Evolutionary conservation across 306 rosid species (phyloP).

Genomic region (Heteromeles arbutifolia): DNA sequence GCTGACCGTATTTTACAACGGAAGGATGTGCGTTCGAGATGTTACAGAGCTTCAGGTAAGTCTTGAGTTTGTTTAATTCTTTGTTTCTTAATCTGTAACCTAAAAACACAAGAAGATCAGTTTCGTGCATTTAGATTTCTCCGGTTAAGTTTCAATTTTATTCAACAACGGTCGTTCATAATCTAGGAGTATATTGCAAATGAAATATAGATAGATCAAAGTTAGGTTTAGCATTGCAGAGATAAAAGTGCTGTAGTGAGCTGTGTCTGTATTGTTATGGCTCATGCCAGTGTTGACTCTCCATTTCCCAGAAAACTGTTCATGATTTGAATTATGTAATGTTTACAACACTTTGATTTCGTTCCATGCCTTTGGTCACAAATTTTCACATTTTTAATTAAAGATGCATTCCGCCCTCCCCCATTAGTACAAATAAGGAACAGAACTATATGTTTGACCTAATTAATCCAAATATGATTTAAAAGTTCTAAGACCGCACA

Average conservation of each 20-base stretch:
- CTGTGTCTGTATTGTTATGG: background rate
- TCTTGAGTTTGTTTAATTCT: background rate
- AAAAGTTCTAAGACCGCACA: too few species aligned
- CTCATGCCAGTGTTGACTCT: background rate
- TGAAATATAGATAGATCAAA: background rate
- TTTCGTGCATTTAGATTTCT: background rate
- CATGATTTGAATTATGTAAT: too few species aligned
- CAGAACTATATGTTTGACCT: too few species aligned
- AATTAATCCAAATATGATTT: too few species aligned
- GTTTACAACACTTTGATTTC: too few species aligned
- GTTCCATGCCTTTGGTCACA: too few species aligned
- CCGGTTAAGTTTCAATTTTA: too few species aligned
- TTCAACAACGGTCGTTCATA: background rate
- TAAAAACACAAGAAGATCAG: background rate
- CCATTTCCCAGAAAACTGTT: too few species aligned
- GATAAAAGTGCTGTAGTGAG: background rate
- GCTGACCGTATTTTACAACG: conserved; percentile 66
- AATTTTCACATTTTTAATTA: too few species aligned
- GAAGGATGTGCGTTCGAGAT: conserved; percentile 53
- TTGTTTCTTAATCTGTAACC: background rate
- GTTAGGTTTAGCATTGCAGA: background rate
- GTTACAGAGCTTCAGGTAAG: conserved; percentile 73
- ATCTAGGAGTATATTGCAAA: too few species aligned
- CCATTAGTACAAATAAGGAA: too few species aligned
- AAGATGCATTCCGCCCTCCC: too few species aligned